Evolutionary conservation across 2,329 filamentous ascomycete species (phyloP), one percentile per base, ranked within the genome.

Genomic region (Scedosporium aurantiacum): DNA sequence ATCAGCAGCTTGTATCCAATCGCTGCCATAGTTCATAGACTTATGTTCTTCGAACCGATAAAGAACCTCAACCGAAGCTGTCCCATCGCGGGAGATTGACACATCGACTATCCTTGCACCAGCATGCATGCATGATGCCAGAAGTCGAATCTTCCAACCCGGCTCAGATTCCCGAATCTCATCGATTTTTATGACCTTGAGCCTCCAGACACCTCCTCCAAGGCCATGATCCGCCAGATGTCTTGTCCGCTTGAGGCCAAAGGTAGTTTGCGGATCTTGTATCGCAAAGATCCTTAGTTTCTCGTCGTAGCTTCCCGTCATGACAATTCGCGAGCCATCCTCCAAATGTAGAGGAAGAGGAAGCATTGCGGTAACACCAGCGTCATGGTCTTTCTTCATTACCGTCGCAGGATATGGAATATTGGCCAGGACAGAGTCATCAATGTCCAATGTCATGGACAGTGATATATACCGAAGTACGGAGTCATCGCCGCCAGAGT

Each of bases 271-370:
- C 2, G 74, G 71, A 10, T 78, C 74, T 27, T 75, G 70, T 10
- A 84, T 74, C 1, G 79, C 71, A 57, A 89, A 80, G 1, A 96
- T 77, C 12, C 93, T 83, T 18, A 97, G 77, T 63, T 81, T 78
- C 67, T 97, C 92, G 68, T 97, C 94, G 69, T 97, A 99, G 69
- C 90, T 95, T 3, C 94, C 94, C 0, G 92, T 97, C 2, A 96
- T 68, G 2, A 96, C 72, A 4, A 94, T 69, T 3, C 79, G 77
- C 1, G 78, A 77, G 2, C 76, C 75, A 7, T 80, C 75, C 7
- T 70, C 66, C 0, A 70, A 66, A 1, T 71, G 67, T 2, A 76
- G 21, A 1, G 79, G 69, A 2, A 96, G 74, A 0, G 91, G 90
- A 2, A 97, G 73, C 60, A 97, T 94, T 1, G 90, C 85, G 0